phyloP scores from a whole-genome alignment of 2,329 filamentous ascomycete genomes.

The Didymella sp. region DNA sequence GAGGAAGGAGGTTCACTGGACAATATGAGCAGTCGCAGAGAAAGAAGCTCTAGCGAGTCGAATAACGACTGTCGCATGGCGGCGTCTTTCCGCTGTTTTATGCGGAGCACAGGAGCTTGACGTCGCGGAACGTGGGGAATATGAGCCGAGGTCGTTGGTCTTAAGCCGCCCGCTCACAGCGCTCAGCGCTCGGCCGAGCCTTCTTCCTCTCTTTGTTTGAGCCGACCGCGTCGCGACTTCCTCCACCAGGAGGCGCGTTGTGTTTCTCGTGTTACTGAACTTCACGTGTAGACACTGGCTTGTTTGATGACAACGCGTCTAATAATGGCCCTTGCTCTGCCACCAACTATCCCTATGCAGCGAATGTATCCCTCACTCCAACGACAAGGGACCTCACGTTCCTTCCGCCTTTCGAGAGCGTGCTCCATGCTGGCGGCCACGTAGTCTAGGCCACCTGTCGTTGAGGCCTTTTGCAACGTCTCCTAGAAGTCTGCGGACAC shows the following conservation, averaged over 20 bases:
- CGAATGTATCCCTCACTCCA: constrained; percentile 11
- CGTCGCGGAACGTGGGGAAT: constrained; percentile 38
- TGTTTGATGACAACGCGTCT: neutral
- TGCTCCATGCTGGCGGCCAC: constrained; percentile 12
- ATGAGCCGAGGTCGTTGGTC: constrained; percentile 34
- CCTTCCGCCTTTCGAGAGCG: neutral
- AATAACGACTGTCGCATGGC: constrained; percentile 42
- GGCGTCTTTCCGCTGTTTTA: constrained; percentile 28
- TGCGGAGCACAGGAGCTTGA: constrained; percentile 26
- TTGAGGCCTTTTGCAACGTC: neutral
- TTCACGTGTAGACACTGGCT: neutral
- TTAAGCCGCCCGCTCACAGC: neutral
- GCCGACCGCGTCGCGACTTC: constrained; percentile 6
- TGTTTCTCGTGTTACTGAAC: too few species aligned
- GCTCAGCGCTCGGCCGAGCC: neutral
- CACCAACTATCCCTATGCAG: constrained; percentile 1
- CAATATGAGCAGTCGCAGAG: constrained; percentile 14
- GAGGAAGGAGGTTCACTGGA: neutral
- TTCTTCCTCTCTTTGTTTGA: neutral
- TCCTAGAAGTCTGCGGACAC: neutral
- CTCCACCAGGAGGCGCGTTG: neutral
- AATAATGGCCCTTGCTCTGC: constrained; percentile 9
- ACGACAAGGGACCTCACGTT: constrained; percentile 14
- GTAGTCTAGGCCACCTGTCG: constrained; percentile 13
- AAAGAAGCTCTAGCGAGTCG: constrained; percentile 33